Percentiles rank a stretch among this genome's conserved stretches.
Evolutionary conservation across 2,329 filamentous ascomycete genomes (phyloP).

Genomic region (Cordyceps fumosorosea): DNA sequence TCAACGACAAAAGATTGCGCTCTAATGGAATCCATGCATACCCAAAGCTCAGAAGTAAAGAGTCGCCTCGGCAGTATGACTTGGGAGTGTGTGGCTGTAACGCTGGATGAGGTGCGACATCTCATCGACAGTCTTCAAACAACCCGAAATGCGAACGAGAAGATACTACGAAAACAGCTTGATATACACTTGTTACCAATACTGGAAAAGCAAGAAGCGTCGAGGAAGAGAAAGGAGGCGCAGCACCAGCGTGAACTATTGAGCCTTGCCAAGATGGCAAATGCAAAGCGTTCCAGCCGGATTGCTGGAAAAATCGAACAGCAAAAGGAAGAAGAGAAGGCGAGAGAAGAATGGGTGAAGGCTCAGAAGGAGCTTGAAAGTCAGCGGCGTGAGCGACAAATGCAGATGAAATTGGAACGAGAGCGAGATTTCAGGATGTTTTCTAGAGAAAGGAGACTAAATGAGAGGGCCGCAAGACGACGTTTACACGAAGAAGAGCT

Average conservation of each 20-base stretch:
- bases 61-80: conserved; percentile 68
- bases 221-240: conserved; percentile 62
- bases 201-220: conserved; percentile 70
- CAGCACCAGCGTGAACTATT: conserved; percentile 72
- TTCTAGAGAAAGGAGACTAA: conserved; percentile 78
- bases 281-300: conserved; percentile 86
- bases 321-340: conserved; percentile 66
- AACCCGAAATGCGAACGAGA: conserved; percentile 79
- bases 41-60: conserved; percentile 34
- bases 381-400: conserved; percentile 61
- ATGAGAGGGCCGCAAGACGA: conserved; percentile 75
- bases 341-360: conserved; percentile 57
- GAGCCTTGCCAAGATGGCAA: conserved; percentile 80
- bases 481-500: conserved; percentile 80
- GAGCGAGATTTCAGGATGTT: conserved; percentile 74
- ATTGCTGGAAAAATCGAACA: conserved; percentile 77
- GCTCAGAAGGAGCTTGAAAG: conserved; percentile 50
- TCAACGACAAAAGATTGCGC: background rate
- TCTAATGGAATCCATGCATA: conserved; percentile 24
- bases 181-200: conserved; percentile 75
- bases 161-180: conserved; percentile 64
- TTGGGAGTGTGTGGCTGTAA: conserved; percentile 89
- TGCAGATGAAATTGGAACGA: conserved; percentile 52
- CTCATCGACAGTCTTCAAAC: conserved; percentile 68
- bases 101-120: conserved; percentile 65